Base-by-base conservation (phyloP, 169 alveolate genomes). In the Amoebophrya sp. region DNA sequence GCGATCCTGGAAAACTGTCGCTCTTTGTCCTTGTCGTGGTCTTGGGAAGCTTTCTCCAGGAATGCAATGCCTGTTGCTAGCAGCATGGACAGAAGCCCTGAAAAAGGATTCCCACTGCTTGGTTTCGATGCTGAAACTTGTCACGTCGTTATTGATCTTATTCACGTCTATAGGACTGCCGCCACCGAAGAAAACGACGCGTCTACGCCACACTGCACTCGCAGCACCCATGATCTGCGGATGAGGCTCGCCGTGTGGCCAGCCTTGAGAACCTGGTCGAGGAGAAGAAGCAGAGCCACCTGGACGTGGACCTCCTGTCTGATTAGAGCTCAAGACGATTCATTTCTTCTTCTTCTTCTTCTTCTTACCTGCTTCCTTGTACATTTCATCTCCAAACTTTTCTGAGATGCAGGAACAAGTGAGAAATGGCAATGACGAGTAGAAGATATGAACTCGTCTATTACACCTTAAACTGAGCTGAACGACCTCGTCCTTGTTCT, bases 201-300 rank as follows among this genome's bases (percentile, higher is more conserved):
- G 18, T 18, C 83, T 36, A 10, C 83, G 12, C 83, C 83, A 65
- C 83, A 65, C 83, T 6, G 33, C 26, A 36, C 83, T 65, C 38
- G 83, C 83, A 6, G 83, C 83, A 10, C 83, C 83, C 83, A 65
- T 65, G 83, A 65, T 65, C 83, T 65, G 83, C 2, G 83, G 83
- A 36, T 65, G 83, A 36, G 83, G 83, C 83, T 1, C 26, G 12
- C 83, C 83, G 83, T 26, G 33, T n/a, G n/a, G n/a, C n/a, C n/a
- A n/a, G n/a, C n/a, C n/a, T n/a, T n/a, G 36, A 26, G 83, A 6
- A 6, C 18, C 83, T 6, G 83, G 83, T 65, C 83, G 39, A 36
- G 18, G 36, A n/a, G n/a, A n/a, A n/a, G n/a, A n/a, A n/a, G n/a
- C n/a, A n/a, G n/a, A n/a, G n/a, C n/a, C n/a, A n/a, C n/a, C n/a